phyloP scores from a whole-genome alignment of 371 early-diverging fungal species.

The Apophysomyces elegans region DNA sequence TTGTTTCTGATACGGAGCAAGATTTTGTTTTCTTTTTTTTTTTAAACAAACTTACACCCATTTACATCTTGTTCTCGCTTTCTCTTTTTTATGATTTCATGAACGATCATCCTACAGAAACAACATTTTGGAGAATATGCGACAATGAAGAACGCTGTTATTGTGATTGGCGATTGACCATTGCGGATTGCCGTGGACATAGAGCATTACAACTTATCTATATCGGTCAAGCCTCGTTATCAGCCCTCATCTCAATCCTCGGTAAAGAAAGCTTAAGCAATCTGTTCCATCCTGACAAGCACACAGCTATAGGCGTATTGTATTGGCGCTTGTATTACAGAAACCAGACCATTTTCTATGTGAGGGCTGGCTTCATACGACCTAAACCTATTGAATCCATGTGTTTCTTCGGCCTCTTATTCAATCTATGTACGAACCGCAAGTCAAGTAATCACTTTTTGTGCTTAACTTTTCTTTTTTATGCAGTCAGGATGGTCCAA shows the following conservation, averaged over 20 bases:
- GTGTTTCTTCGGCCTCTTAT: slow-evolving; percentile 22
- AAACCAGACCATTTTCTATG: slow-evolving; percentile 26
- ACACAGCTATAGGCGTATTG: slow-evolving; percentile 13
- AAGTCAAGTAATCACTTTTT: background rate
- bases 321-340: slow-evolving; percentile 22
- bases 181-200: slow-evolving; percentile 20
- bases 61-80: background rate
- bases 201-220: slow-evolving; percentile 15
- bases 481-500: slow-evolving; percentile 38
- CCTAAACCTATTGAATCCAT: slow-evolving; percentile 33
- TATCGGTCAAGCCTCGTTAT: slow-evolving; percentile 18
- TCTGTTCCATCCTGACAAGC: too few species aligned
- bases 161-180: slow-evolving; percentile 33
- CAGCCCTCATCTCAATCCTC: slow-evolving; percentile 19
- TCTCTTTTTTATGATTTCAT: background rate
- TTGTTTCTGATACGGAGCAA: too few species aligned
- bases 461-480: background rate
- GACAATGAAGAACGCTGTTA: slow-evolving; percentile 20
- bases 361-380: slow-evolving; percentile 21
- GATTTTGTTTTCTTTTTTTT: too few species aligned
- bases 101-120: slow-evolving; percentile 2
- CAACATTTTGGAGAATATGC: slow-evolving; percentile 26
- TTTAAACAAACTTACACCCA: too few species aligned
- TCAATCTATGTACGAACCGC: slow-evolving; percentile 20
- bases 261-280: slow-evolving; percentile 16